Conservation (phyloP, 169 alveolate species). For the Cryptosporidium parvum region DNA sequence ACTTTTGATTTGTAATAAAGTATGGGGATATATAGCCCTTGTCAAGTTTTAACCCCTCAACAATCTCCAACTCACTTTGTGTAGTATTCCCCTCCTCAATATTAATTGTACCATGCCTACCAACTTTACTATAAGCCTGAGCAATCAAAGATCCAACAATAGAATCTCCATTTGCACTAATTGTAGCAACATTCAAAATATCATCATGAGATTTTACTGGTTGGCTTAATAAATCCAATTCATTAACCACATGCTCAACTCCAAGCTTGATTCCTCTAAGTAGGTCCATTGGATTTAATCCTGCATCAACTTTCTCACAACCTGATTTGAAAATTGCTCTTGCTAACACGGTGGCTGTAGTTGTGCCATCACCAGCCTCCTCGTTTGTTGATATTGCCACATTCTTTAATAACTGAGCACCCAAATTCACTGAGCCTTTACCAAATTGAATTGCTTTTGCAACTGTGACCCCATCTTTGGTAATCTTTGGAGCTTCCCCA, state of each 20-base stretch:
- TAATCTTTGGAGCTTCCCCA: constrained; percentile 97
- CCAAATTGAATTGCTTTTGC: constrained; percentile 97
- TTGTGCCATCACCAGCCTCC: constrained; percentile 99
- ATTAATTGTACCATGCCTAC: constrained; percentile 98
- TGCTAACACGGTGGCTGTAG: constrained; percentile 99
- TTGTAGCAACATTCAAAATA: constrained; percentile 96
- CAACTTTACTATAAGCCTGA: constrained; percentile 97
- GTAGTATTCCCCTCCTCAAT: constrained; percentile 98
- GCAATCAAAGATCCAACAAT: constrained; percentile 96
- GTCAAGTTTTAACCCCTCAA: constrained; percentile 98
- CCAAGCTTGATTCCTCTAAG: constrained; percentile 94
- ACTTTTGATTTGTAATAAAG: constrained; percentile 96
- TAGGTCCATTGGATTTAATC: constrained; percentile 99
- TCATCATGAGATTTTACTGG: constrained; percentile 88
- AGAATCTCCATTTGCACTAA: constrained; percentile 98
- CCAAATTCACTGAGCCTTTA: constrained; percentile 94
- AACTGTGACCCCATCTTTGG: constrained; percentile 99
- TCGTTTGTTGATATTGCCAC: constrained; percentile 98
- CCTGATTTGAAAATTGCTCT: constrained; percentile 98
- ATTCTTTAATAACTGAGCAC: constrained; percentile 97
- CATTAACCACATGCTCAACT: constrained; percentile 86
- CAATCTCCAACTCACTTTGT: constrained; percentile 97
- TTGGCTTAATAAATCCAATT: constrained; percentile 85
- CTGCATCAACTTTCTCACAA: constrained; percentile 98
- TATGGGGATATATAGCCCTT: constrained; percentile 99